phyloP scores from a whole-genome alignment of 2,329 filamentous ascomycete species.

The Colletotrichum sidae region DNA sequence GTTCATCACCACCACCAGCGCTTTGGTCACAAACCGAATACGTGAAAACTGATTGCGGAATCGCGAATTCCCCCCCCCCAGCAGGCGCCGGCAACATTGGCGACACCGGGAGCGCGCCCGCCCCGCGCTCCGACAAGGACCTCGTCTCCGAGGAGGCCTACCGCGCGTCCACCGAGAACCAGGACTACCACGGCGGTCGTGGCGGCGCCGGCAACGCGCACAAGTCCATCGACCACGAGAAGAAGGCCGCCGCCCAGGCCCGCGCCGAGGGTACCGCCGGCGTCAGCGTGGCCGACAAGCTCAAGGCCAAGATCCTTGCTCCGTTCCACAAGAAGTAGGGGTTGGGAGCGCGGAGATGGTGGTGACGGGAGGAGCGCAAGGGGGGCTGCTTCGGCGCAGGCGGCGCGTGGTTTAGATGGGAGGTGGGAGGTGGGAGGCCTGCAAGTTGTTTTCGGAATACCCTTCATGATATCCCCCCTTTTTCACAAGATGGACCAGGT shows the following conservation, averaged over 20 bases:
- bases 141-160: conserved; percentile 64
- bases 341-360: background rate
- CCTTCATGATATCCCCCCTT: conserved; percentile 36
- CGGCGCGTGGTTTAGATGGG: no score
- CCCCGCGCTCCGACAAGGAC: conserved; percentile 61
- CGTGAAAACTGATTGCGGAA: background rate
- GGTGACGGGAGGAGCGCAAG: background rate
- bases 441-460: conserved; percentile 24
- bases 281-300: conserved; percentile 64
- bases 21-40: background rate
- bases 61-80: conserved; percentile 3
- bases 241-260: conserved; percentile 45
- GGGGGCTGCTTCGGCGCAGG: background rate
- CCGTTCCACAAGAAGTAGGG: conserved; percentile 58
- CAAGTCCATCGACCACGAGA: conserved; percentile 44
- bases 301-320: conserved; percentile 67
- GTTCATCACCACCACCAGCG: background rate
- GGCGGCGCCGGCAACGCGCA: conserved; percentile 69
- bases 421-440: background rate
- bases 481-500: conserved; percentile 1
- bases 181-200: conserved; percentile 68
- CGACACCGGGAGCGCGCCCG: conserved; percentile 55
- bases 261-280: conserved; percentile 43
- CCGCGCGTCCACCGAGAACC: conserved; percentile 59
- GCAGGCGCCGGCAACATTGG: conserved; percentile 70